These are phyloP conservation scores for Naganishia vaughanmartiniae DNA, from an alignment of 768 basidiomycete genomes.

Conservation along the genomic window DNA sequence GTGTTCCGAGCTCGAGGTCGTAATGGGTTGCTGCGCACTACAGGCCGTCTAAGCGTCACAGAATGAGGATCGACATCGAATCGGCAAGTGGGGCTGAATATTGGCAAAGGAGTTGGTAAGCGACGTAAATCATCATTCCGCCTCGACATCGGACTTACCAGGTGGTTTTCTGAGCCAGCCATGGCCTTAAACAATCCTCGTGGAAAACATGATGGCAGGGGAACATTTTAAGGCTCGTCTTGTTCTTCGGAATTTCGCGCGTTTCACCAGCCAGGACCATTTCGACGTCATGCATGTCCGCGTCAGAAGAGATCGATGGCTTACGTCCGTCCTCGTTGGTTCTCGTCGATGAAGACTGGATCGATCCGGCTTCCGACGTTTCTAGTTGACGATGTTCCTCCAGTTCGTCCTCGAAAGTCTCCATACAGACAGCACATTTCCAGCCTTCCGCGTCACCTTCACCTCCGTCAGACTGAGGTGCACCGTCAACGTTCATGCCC, in stretches of 20 bases:
- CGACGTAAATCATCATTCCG: background rate
- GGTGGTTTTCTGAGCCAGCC: slow-evolving; percentile 28
- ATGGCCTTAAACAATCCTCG: slow-evolving; percentile 30
- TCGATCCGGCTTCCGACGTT: background rate
- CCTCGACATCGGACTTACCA: slow-evolving; percentile 19
- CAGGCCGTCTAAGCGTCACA: slow-evolving; percentile 28
- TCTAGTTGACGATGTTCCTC: slow-evolving; percentile 17
- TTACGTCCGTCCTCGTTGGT: background rate
- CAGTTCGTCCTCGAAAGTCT: slow-evolving; percentile 15
- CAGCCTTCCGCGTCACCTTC: slow-evolving; percentile 27
- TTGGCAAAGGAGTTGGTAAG: background rate
- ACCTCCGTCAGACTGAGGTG: background rate
- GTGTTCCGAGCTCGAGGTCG: slow-evolving; percentile 25
- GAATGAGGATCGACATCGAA: slow-evolving; percentile 34
- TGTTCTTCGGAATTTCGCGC: slow-evolving; percentile 11
- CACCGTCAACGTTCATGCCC: background rate
- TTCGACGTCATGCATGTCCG: slow-evolving; percentile 30
- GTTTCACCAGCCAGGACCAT: slow-evolving; percentile 16
- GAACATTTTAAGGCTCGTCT: slow-evolving; percentile 30
- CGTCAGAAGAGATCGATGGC: slow-evolving; percentile 20
- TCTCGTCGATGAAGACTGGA: background rate
- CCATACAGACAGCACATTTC: slow-evolving; percentile 33
- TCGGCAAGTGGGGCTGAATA: slow-evolving; percentile 33
- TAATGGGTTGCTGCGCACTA: slow-evolving; percentile 8
- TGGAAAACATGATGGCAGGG: slow-evolving; percentile 33